These are phyloP conservation scores for Pythium monospermum DNA, from an alignment of 352 stramenopile genomes.

Conservation along the genomic window DNA sequence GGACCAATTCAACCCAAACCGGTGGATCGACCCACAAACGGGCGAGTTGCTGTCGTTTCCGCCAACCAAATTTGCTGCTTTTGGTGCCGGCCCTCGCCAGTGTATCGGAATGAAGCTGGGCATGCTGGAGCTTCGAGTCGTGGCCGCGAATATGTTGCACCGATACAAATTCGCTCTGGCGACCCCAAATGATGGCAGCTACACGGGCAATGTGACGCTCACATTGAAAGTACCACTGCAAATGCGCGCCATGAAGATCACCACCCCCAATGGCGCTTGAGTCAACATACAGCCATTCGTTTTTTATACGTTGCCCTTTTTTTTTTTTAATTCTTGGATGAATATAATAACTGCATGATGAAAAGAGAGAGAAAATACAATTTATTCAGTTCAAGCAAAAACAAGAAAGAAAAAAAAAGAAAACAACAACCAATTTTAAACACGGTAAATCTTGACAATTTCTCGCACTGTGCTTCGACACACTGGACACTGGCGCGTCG, in stretches of 20 bases:
- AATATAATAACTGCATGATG: no score
- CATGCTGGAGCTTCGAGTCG: slow-evolving; percentile 34
- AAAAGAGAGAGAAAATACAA: no score
- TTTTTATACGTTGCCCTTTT: no score
- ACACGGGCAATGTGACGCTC: slow-evolving; percentile 1
- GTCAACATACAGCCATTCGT: no score
- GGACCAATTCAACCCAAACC: slow-evolving; percentile 49
- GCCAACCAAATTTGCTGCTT: slow-evolving; percentile 27
- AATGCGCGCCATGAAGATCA: no score
- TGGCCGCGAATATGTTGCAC: slow-evolving; percentile 8
- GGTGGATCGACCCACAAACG: slow-evolving; percentile 32
- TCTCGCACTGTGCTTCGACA: slow-evolving; percentile 71
- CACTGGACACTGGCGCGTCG: slow-evolving; percentile 62
- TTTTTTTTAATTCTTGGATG: no score
- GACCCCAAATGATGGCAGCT: slow-evolving; percentile 4
- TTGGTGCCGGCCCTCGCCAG: slow-evolving; percentile 33
- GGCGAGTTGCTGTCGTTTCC: slow-evolving; percentile 3
- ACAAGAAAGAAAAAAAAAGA: slow-evolving; percentile 1
- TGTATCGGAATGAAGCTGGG: slow-evolving; percentile 42
- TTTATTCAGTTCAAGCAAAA: no score
- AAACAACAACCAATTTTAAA: slow-evolving; percentile 24
- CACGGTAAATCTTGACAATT: slow-evolving; percentile 70
- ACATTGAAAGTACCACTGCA: background rate
- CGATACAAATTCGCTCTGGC: slow-evolving; percentile 3
- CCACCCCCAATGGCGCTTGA: no score